A percentile compares a stretch with the other conserved stretches of the same genome.
Conservation (phyloP, 2,329 filamentous ascomycete genomes). For the Chaetomium olivaceum region DNA sequence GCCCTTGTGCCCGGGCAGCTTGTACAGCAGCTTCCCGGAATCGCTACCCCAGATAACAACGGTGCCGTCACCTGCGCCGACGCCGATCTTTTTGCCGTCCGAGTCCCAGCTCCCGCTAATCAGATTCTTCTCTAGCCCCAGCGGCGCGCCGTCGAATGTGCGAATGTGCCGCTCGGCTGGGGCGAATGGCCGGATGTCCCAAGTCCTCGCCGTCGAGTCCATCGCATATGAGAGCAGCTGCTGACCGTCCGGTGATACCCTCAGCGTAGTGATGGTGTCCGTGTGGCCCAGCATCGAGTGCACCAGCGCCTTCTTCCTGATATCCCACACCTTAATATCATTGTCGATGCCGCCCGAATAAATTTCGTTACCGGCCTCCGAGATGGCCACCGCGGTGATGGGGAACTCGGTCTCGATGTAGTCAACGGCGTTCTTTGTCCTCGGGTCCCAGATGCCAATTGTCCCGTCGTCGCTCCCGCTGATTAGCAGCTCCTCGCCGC, state of each 20-base stretch:
- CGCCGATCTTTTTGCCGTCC: constrained; percentile 81
- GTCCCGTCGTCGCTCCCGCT: constrained; percentile 92
- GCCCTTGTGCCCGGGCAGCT: constrained; percentile 92
- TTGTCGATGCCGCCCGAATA: constrained; percentile 96
- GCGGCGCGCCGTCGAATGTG: constrained; percentile 88
- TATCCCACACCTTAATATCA: constrained; percentile 95
- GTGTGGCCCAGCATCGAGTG: constrained; percentile 88
- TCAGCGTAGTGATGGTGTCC: constrained; percentile 87
- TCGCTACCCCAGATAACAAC: constrained; percentile 89
- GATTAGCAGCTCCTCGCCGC: constrained; percentile 86
- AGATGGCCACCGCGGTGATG: constrained; percentile 86
- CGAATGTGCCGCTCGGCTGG: constrained; percentile 80
- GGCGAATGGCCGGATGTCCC: constrained; percentile 95
- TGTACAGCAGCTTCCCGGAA: constrained; percentile 88
- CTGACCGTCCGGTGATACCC: constrained; percentile 91
- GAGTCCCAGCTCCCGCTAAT: constrained; percentile 87
- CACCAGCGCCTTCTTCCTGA: constrained; percentile 84
- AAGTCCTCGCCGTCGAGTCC: constrained; percentile 90
- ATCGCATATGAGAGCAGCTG: constrained; percentile 88
- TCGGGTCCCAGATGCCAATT: constrained; percentile 94
- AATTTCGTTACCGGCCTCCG: constrained; percentile 92
- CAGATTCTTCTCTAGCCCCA: constrained; percentile 88
- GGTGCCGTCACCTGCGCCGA: constrained; percentile 86
- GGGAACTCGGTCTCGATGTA: constrained; percentile 91
- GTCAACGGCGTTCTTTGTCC: constrained; percentile 83